Conservation (phyloP, 78 protist genomes). For the Dictyostelium purpureum region DNA sequence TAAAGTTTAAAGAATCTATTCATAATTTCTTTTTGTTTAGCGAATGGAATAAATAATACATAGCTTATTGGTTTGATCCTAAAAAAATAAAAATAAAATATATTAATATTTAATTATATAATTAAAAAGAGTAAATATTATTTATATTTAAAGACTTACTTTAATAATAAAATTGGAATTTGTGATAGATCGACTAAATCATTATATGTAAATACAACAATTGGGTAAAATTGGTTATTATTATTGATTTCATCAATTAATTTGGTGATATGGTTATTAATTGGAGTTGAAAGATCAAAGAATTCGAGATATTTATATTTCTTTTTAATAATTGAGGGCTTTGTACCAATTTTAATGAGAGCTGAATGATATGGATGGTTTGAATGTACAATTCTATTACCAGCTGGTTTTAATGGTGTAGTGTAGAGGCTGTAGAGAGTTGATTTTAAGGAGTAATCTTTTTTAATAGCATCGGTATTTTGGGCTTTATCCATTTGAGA, state of each 20-base stretch:
- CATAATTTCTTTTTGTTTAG: slow-evolving; percentile 74
- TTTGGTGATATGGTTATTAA: not conserved
- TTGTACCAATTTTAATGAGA: slow-evolving; percentile 58
- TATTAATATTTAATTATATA: too few species aligned
- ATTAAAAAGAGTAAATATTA: not conserved
- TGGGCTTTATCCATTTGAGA: slow-evolving; percentile 38
- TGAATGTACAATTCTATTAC: slow-evolving; percentile 21
- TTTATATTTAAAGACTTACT: not conserved
- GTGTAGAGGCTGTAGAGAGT: slow-evolving; percentile 25
- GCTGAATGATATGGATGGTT: slow-evolving; percentile 78
- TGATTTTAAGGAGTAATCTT: slow-evolving; percentile 29
- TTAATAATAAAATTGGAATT: slow-evolving; percentile 15
- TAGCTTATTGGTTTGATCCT: slow-evolving; percentile 58
- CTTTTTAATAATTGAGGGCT: slow-evolving; percentile 26
- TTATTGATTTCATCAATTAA: slow-evolving; percentile 18
- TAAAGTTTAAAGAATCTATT: slow-evolving; percentile 44
- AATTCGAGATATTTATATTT: slow-evolving; percentile 64
- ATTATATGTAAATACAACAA: slow-evolving; percentile 47
- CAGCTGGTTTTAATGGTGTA: not conserved
- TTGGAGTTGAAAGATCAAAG: slow-evolving; percentile 27
- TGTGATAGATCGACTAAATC: slow-evolving; percentile 66
- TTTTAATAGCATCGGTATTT: slow-evolving; percentile 14
- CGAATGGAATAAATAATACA: slow-evolving; percentile 50
- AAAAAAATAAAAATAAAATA: not conserved
- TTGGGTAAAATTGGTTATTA: slow-evolving; percentile 14